Evolutionary conservation across 805 yeast genomes (phyloP).

Genomic region (Candida maris): DNA sequence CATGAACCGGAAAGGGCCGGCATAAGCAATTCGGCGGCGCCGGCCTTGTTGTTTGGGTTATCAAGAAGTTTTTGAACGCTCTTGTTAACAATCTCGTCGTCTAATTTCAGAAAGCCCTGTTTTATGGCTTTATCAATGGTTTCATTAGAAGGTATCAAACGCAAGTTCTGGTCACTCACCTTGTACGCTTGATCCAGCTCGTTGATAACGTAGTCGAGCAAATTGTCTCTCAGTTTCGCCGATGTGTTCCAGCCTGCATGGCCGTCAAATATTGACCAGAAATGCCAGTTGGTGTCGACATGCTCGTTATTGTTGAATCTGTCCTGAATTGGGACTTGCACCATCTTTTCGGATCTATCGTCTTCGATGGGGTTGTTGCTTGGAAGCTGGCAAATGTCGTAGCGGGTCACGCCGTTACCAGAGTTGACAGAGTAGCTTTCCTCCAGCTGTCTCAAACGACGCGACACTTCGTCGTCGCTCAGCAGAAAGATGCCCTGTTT

Average conservation of each 20-base stretch:
- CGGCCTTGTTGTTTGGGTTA: conserved; percentile 59
- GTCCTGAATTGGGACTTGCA: conserved; percentile 70
- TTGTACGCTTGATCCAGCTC: conserved; percentile 68
- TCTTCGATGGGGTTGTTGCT: conserved; percentile 95
- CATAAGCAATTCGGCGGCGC: conserved; percentile 70
- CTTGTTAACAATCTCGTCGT: conserved; percentile 78
- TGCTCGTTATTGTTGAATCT: conserved; percentile 43
- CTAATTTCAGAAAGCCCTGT: conserved; percentile 76
- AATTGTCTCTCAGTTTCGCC: conserved; percentile 73
- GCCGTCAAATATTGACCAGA: conserved; percentile 95
- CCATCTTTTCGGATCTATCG: conserved; percentile 79
- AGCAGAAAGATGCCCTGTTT: conserved; percentile 56
- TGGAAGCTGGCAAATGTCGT: conserved; percentile 86
- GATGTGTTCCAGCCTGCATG: conserved; percentile 97
- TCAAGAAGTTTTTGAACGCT: conserved; percentile 67
- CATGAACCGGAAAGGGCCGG: conserved; percentile 97
- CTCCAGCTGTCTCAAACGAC: conserved; percentile 65
- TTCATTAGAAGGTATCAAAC: conserved; percentile 64
- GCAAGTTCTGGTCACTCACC: conserved; percentile 47
- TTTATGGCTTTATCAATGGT: conserved; percentile 76
- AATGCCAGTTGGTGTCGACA: conserved; percentile 73
- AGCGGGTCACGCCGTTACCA: conserved; percentile 82
- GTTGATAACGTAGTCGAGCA: conserved; percentile 70
- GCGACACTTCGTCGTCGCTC: conserved; percentile 68
- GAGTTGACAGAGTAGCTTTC: conserved; percentile 78